Evolutionary conservation across 495 filamentous ascomycete genomes (phyloP).

Genomic region (Podospora conica): DNA sequence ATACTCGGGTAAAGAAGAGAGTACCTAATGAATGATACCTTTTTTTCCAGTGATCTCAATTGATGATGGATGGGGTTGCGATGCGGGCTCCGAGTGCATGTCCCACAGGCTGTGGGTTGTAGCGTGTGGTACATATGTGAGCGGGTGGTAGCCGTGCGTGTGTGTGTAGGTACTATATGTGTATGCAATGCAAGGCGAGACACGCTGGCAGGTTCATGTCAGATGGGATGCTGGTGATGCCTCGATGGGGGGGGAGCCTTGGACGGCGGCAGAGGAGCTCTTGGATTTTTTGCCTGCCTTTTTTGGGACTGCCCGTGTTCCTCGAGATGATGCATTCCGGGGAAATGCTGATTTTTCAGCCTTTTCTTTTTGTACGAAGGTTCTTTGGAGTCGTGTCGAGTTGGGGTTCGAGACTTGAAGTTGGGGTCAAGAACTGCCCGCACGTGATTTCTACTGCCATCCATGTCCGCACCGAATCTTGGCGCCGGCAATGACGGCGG

Average conservation of each 20-base stretch:
- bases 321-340: too few species aligned
- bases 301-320: too few species aligned
- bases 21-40: background rate
- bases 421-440: too few species aligned
- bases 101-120: background rate
- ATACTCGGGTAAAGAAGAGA: background rate
- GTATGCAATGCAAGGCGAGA: background rate
- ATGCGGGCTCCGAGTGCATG: background rate
- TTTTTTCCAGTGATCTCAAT: too few species aligned
- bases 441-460: too few species aligned
- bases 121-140: background rate
- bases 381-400: too few species aligned
- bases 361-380: too few species aligned
- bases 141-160: background rate
- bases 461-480: background rate
- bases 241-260: too few species aligned
- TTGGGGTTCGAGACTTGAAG: too few species aligned
- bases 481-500: background rate
- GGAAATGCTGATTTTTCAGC: too few species aligned
- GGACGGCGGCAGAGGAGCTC: too few species aligned
- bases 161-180: background rate
- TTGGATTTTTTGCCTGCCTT: too few species aligned
- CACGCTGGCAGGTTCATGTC: background rate
- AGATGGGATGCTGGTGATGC: background rate
- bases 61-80: background rate